Evolutionary conservation across 805 yeast genomes (phyloP).

Genomic region (Scheffersomyces amazonensis): DNA sequence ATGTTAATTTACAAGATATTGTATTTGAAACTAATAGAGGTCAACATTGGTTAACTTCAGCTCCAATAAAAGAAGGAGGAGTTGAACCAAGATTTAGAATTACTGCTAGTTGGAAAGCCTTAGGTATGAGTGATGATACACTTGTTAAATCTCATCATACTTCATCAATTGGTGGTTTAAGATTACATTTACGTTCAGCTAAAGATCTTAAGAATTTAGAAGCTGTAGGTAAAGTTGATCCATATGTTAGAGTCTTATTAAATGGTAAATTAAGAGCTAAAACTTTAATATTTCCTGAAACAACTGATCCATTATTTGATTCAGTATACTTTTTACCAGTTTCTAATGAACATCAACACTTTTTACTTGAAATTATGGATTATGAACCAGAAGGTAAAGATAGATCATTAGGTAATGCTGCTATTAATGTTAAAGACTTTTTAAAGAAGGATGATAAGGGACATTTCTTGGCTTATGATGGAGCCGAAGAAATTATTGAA

Average conservation of each 20-base stretch:
- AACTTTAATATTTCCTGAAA: conserved; percentile 53
- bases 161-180: conserved; percentile 67
- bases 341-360: conserved; percentile 55
- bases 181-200: conserved; percentile 57
- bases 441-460: conserved; percentile 48
- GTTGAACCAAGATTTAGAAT: conserved; percentile 42
- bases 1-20: conserved; percentile 52
- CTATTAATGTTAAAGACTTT: conserved; percentile 47
- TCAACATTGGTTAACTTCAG: conserved; percentile 46
- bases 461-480: conserved; percentile 48
- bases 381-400: conserved; percentile 63
- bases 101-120: conserved; percentile 68
- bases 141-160: conserved; percentile 42
- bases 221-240: conserved; percentile 72
- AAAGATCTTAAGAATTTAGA: conserved; percentile 54
- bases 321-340: conserved; percentile 61
- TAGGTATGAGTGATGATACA: conserved; percentile 49
- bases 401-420: conserved; percentile 59
- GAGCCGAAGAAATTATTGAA: conserved; percentile 44
- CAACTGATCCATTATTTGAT: conserved; percentile 57
- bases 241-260: conserved; percentile 59
- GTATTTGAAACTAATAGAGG: conserved; percentile 48
- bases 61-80: conserved; percentile 48
- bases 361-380: conserved; percentile 61
- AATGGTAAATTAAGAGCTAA: conserved; percentile 57